A percentile compares a stretch with the other conserved stretches of the same genome.
Conservation (phyloP, 2,329 filamentous ascomycete genomes). For the Gyromitra esculenta region DNA sequence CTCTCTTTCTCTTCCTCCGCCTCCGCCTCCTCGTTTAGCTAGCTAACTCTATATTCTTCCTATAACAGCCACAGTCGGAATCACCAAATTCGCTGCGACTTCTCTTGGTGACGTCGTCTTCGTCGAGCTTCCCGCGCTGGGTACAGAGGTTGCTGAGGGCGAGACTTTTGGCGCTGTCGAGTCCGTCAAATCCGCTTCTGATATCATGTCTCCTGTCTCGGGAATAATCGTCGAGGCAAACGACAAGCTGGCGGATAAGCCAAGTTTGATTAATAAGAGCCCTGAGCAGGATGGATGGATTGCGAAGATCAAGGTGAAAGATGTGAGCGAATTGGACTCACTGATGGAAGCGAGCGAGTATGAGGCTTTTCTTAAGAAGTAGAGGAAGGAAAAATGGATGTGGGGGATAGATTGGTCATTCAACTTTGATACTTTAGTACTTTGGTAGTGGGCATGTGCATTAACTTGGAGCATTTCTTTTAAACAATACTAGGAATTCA, state of each 20-base stretch:
- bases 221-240: constrained; percentile 83
- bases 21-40: constrained; percentile 1
- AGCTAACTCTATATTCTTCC: constrained; percentile 12
- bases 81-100: constrained; percentile 89
- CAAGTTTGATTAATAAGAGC: constrained; percentile 85
- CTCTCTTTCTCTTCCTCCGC: constrained; percentile 12
- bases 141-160: constrained; percentile 74
- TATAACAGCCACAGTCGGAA: constrained; percentile 73
- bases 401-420: constrained; percentile 1
- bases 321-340: constrained; percentile 74
- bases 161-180: constrained; percentile 94
- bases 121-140: constrained; percentile 85
- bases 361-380: constrained; percentile 74
- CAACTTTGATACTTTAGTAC: constrained; percentile 19
- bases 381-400: constrained; percentile 43
- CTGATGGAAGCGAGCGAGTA: constrained; percentile 84
- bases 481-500: constrained; percentile 20
- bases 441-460: neutral
- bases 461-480: constrained; percentile 1
- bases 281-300: constrained; percentile 93
- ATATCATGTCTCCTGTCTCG: constrained; percentile 88
- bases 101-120: constrained; percentile 96
- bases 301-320: constrained; percentile 82
- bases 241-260: constrained; percentile 79
- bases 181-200: constrained; percentile 97